Percentiles rank a stretch among this genome's conserved stretches.
phyloP scores from a whole-genome alignment of 306 rosid genomes.

The Potentilla sterilis region DNA sequence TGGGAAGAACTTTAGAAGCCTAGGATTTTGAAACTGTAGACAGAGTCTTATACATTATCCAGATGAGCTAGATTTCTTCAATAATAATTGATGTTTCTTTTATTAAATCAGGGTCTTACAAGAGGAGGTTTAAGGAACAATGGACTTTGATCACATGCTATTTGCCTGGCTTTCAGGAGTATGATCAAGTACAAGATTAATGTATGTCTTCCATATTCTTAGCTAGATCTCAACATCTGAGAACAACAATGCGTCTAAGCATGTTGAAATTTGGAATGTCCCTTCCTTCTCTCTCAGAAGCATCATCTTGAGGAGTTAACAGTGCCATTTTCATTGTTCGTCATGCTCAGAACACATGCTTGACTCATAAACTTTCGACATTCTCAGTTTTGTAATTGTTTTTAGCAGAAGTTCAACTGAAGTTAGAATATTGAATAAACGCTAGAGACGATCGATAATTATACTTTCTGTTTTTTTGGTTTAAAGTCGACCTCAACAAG shows the following conservation, averaged over 20 bases:
- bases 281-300: background rate
- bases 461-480: too few species aligned
- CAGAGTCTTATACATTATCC: background rate
- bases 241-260: background rate
- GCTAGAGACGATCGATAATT: too few species aligned
- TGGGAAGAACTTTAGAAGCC: background rate
- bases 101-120: background rate
- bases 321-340: background rate
- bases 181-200: background rate
- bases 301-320: background rate
- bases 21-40: background rate
- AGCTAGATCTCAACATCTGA: slow-evolving; percentile 1
- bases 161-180: background rate
- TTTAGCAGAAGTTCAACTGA: background rate
- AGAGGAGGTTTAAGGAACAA: background rate
- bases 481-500: too few species aligned
- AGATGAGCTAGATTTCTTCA: background rate
- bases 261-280: background rate
- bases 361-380: background rate
- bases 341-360: background rate
- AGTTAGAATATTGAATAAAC: too few species aligned
- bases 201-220: background rate
- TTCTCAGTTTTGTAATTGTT: background rate
- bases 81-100: background rate
- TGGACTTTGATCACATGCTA: background rate